phyloP scores from a whole-genome alignment of 345 rosid species.

The Brassica cretica region DNA sequence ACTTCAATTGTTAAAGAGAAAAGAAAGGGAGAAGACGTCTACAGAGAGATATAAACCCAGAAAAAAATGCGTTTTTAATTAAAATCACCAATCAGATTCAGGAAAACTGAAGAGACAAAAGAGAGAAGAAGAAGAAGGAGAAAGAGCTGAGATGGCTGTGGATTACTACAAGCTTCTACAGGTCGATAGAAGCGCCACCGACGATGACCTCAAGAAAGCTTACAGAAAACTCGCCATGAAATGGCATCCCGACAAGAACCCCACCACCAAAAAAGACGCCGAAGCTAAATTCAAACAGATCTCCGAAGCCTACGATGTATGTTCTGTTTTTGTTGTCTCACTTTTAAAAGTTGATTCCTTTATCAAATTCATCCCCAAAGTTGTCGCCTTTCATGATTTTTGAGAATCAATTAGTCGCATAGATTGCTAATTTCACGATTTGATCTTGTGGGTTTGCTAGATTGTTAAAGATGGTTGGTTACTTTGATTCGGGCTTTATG shows the following conservation, averaged over 20 bases:
- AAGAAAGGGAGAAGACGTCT: neutral
- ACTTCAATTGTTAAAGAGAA: neutral
- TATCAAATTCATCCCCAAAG: neutral
- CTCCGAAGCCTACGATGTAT: constrained; percentile 71
- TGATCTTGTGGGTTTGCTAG: constrained; percentile 13
- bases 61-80: neutral
- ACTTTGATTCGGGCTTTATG: neutral
- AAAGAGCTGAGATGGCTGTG: constrained; percentile 48
- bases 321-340: too few relatives aligned
- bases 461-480: constrained; percentile 9
- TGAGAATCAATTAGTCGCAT: neutral
- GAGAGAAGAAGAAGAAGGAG: constrained; percentile 32
- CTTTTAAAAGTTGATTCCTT: neutral
- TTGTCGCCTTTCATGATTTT: neutral
- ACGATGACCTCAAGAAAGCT: constrained; percentile 67
- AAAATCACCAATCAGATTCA: constrained; percentile 2
- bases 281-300: constrained; percentile 71
- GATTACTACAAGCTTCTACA: constrained; percentile 61
- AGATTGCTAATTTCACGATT: constrained; percentile 16
- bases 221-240: constrained; percentile 54
- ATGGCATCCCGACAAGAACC: constrained; percentile 47
- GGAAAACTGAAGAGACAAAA: constrained; percentile 31
- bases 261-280: constrained; percentile 59
- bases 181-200: constrained; percentile 55
- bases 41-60: neutral